Evolutionary conservation across 768 basidiomycete genomes (phyloP), one percentile per base, ranked within the genome.

Genomic region (Imleria badia): DNA sequence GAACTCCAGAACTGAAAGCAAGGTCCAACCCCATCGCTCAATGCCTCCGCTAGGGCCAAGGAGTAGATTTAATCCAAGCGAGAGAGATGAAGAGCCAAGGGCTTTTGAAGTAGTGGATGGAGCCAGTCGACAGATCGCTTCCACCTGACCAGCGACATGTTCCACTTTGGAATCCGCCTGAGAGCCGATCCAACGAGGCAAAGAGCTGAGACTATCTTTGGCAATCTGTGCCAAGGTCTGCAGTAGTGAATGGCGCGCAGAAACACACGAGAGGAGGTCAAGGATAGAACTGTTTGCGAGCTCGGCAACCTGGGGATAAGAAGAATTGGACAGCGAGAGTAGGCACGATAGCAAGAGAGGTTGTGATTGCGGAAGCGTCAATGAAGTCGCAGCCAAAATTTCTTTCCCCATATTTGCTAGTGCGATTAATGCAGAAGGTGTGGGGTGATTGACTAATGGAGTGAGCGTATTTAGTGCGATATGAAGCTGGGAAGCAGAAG

Each of bases 21-120:
- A 66, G 45, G 82, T 81, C 87, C 89, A 94, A 5, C 93, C 91
- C 96, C 94, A 98, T 68, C 86, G 86, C 62, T 97, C 93, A 17
- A 97, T 83, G 0, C 89, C 87, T 7, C 93, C 92, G 0, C 75
- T 80, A 1, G 93, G 87, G 5, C 94, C 94, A 1, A 96, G 78
- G 6, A 94, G 76, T 51, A 79, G 81, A 9, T 78, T 81, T 3
- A 91, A 73, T 35, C 75, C 76, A 15, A 74, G 68, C 14, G 81
- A 76, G 33, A 90, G 76, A n/a, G 78, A 62, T 2, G 74, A 63
- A 29, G 80, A 61, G 14, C 73, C 65, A 33, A 49, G 40, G n/a
- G 38, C 29, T 51, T 59, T 62, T 2, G 61, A 51, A 23, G 46
- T 11, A 8, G 61, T 44, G 48, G 66, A 63, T 5, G 47, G 40